Evolutionary conservation across 768 basidiomycete species (phyloP).

Genomic region (Rubroboletus satanas): DNA sequence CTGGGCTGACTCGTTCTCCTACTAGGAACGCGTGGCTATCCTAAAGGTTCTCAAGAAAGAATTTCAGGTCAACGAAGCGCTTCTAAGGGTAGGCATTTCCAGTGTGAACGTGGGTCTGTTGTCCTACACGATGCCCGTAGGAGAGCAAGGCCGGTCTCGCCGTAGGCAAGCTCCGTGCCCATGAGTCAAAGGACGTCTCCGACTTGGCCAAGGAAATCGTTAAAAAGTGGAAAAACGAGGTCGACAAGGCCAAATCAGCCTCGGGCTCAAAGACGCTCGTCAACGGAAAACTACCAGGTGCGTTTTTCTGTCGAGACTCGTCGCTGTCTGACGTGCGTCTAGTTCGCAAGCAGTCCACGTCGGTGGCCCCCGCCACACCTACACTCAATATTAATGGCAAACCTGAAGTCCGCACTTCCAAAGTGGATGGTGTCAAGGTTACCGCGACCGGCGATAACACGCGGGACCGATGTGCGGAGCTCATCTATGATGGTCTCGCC

Average conservation of each 20-base stretch:
- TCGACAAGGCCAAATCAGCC: constrained; percentile 61
- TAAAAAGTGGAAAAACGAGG: constrained; percentile 86
- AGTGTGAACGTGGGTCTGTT: constrained; percentile 6
- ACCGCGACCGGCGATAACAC: constrained; percentile 63
- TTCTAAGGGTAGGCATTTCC: constrained; percentile 62
- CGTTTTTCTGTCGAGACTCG: constrained; percentile 6
- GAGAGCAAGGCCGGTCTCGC: constrained; percentile 92
- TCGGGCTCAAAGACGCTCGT: constrained; percentile 10
- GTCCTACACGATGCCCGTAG: constrained; percentile 36
- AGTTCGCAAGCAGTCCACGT: constrained; percentile 34
- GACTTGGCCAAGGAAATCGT: constrained; percentile 89
- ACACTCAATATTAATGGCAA: constrained; percentile 32
- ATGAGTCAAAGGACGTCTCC: constrained; percentile 66
- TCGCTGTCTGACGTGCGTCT: neutral
- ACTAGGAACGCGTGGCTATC: constrained; percentile 65
- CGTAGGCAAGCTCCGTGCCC: constrained; percentile 81
- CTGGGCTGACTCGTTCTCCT: neutral
- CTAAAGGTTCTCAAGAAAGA: constrained; percentile 62
- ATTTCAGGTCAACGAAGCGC: constrained; percentile 63
- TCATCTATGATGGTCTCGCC: constrained; percentile 90
- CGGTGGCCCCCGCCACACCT: constrained; percentile 39
- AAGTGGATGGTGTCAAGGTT: constrained; percentile 64
- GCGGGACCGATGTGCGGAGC: constrained; percentile 82
- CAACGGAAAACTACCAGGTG: constrained; percentile 36
- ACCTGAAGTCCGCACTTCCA: constrained; percentile 49